Evolutionary conservation across 768 basidiomycete genomes (phyloP).

Genomic region (Termitomyces eurrhizus): DNA sequence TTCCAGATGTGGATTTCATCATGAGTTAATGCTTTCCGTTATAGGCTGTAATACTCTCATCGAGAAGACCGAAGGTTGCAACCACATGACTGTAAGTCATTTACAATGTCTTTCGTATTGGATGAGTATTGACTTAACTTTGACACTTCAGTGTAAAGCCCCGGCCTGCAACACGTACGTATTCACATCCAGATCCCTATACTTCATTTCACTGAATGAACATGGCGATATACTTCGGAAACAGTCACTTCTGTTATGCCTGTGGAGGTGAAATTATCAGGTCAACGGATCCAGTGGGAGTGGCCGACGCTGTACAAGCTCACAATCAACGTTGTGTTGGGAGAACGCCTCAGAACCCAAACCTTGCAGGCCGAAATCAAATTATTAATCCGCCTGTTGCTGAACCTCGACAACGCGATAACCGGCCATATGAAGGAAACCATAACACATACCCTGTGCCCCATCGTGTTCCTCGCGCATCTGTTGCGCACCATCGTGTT

Average conservation of each 20-base stretch:
- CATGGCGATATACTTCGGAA: background rate
- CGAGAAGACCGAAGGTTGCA: slow-evolving; percentile 48
- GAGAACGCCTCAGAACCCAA: background rate
- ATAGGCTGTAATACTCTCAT: slow-evolving; percentile 46
- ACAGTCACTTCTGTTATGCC: slow-evolving; percentile 48
- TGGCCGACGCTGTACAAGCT: background rate
- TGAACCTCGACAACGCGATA: background rate
- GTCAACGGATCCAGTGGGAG: background rate
- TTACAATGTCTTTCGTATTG: background rate
- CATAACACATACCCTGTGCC: background rate
- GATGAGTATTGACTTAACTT: background rate
- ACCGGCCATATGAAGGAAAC: background rate
- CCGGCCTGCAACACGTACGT: slow-evolving; percentile 52
- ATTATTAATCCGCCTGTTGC: background rate
- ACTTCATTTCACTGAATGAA: background rate
- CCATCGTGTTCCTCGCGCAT: too few relatives aligned
- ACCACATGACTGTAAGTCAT: slow-evolving; percentile 53
- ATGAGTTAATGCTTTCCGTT: slow-evolving; percentile 8
- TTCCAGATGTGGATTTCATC: background rate
- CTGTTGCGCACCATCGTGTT: background rate
- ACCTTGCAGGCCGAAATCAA: background rate
- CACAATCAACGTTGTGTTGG: slow-evolving; percentile 1
- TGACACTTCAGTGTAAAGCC: slow-evolving; percentile 38
- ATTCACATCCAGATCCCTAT: background rate
- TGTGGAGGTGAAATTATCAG: slow-evolving; percentile 45